Base-by-base conservation (phyloP, 73 alveolate species). In the Durusdinium trenchii region DNA sequence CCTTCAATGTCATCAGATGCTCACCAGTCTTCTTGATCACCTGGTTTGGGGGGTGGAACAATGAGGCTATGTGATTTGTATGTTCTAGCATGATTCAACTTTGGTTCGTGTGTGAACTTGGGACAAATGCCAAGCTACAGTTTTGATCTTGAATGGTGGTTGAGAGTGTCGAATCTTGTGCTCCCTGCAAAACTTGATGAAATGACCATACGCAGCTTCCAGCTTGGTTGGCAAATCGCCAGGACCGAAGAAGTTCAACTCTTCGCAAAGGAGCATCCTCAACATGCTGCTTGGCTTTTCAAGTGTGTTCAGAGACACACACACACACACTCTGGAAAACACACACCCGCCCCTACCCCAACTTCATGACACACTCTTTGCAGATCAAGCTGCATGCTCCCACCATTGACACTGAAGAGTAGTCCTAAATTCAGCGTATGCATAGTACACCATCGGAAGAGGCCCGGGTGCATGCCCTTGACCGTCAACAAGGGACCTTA, bases 391-490 rank as follows among this genome's bases (percentile, higher is more conserved):
- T 12, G 30, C 94, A 83, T 35, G 16, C 46, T 1, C 0, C 51
- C 75, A 10, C 94, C 94, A 30, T 84, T 84, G 38, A 54, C 42
- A 30, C 48, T 62, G 40, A 51, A 84, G 10, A 84, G 52, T 26
- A 84, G 38, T 1, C 94, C 94, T 9, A 84, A 57, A 30, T 84
- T 84, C 57, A 84, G 6, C 18, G 35, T 2, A n/a, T 84, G 94
- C 94, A 84, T 84, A 10, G 94, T 84, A 40, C 94, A 84, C 54
- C 57, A 84, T 0, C 43, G 36, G 78, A 84, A 32, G 57, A 30
- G 54, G 4, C 94, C 94, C 6, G 52, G 57, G 26, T 84, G 94
- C 79, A 84, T 52, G 43, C 94, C 94, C 6, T 42, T 50, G 38
- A 84, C 35, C n/a, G 42, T 12, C 40, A 84, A 30, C 40, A 51